These are phyloP conservation scores for Nicotiana obtusifolia DNA, from an alignment of 257 asterid genomes.

Conservation along the genomic window DNA sequence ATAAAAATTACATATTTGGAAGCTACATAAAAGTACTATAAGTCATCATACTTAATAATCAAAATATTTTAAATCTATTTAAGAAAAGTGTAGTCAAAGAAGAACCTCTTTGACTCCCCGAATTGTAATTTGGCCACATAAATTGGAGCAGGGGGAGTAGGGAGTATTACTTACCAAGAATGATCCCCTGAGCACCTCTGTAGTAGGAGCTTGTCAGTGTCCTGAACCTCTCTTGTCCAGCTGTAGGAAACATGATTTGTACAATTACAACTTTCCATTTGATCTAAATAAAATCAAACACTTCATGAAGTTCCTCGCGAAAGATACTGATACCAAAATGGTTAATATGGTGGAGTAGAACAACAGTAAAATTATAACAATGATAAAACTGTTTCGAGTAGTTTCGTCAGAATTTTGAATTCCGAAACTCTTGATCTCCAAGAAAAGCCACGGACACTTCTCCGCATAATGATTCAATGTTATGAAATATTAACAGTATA, in stretches of 20 bases:
- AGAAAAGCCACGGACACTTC: background rate
- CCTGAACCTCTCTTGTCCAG: constrained; percentile 97
- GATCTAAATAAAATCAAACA: background rate
- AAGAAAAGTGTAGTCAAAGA: no score
- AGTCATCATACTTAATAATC: no score
- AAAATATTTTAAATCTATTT: no score
- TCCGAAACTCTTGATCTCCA: background rate
- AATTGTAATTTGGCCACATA: no score
- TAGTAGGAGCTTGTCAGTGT: constrained; percentile 54
- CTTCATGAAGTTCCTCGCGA: background rate
- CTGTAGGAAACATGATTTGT: constrained; percentile 35
- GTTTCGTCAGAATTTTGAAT: background rate
- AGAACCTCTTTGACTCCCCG: no score
- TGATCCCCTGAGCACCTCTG: constrained; percentile 58
- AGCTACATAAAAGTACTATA: no score
- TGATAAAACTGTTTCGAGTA: background rate
- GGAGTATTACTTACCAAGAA: constrained; percentile 55
- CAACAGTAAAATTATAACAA: background rate
- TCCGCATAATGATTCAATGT: background rate
- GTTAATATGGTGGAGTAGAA: background rate
- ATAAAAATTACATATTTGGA: no score
- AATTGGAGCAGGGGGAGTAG: no score
- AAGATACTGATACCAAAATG: background rate
- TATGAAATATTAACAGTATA: background rate
- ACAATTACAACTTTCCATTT: background rate